Evolutionary conservation across 768 basidiomycete genomes (phyloP).

Genomic region (Boletus huronensis): DNA sequence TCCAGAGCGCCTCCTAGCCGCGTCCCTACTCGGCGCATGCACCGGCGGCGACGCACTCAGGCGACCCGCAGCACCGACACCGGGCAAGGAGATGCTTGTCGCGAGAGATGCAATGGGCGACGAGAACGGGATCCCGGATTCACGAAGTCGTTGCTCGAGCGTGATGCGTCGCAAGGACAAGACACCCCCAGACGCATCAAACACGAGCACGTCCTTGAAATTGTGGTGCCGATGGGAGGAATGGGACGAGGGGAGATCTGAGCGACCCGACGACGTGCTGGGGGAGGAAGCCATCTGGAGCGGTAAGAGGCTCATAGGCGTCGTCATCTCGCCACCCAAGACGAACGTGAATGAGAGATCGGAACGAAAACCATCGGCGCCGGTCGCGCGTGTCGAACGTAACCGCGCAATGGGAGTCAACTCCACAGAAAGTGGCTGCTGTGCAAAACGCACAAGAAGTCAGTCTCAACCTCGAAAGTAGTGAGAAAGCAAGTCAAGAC

Average conservation of each 20-base stretch:
- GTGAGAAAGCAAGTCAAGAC: background rate
- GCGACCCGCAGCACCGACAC: constrained; percentile 43
- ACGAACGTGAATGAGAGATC: constrained; percentile 61
- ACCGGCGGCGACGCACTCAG: constrained; percentile 28
- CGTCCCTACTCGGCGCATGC: constrained; percentile 25
- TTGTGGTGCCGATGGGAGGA: constrained; percentile 39
- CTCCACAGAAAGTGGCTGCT: constrained; percentile 53
- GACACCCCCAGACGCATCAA: constrained; percentile 56
- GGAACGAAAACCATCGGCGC: constrained; percentile 28
- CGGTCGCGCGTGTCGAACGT: constrained; percentile 32
- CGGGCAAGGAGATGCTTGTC: constrained; percentile 62
- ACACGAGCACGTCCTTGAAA: constrained; percentile 65
- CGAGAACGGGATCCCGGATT: constrained; percentile 24
- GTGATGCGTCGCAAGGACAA: constrained; percentile 54
- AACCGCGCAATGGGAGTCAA: constrained; percentile 57
- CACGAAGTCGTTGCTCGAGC: constrained; percentile 37
- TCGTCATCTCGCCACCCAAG: constrained; percentile 23
- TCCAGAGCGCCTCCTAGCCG: constrained; percentile 28
- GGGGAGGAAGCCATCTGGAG: constrained; percentile 23
- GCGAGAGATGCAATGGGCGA: constrained; percentile 34
- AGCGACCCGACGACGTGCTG: constrained; percentile 28
- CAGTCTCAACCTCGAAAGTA: background rate
- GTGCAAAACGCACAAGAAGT: background rate
- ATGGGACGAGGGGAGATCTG: constrained; percentile 27
- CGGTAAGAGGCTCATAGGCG: constrained; percentile 41